Base-by-base conservation (phyloP, 192 early-diverging fungal genomes). In the Dissophora ornata region DNA sequence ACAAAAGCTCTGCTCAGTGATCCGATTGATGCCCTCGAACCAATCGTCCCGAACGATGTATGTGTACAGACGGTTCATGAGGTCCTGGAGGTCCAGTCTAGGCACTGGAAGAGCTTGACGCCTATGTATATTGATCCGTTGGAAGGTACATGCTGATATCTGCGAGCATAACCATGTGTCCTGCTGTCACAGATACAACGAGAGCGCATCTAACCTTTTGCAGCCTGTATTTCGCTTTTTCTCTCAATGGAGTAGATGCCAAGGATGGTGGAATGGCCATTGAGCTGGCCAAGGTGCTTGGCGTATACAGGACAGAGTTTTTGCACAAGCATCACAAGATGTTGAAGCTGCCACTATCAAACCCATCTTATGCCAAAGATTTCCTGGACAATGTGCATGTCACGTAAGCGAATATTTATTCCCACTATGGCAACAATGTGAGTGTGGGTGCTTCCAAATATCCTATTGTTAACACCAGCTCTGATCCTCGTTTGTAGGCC, bases 1-100 rank as follows among this genome's bases (percentile, higher is more conserved):
- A 88, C 88, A 56, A 81, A 85, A 55, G 87, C 88, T 10, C 80
- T 98, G 18, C 74, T 96, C 15, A 89, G 87, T 7, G 84, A 94
- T 51, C 65, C 82, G 19, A 82, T 82, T n/a, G 68, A 52, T 18
- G 68, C 62, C 21, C 53, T 88, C 15, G 48, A 34, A 16, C 67
- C 71, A 8, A 60, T 82, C 26, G 57, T 51, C 21, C 87, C 87
- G 5, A 83, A 70, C 11, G 56, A 67, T n/a, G 56, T 52, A 1
- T 84, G 83, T 47, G 60, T 82, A 2, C 82, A 88, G 18, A 83
- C 83, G 4, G 68, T 88, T 19, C 57, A 78, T 47, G 44, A 79
- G n/a, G 84, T 88, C 15, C 62, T 81, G 59, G 78, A 75, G 19
- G 56, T 84, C 11, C 86, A 88, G 49, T 70, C 69, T 2, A 54